Conservation (phyloP, 2,329 filamentous ascomycete species). For the Daldinia sp. region DNA sequence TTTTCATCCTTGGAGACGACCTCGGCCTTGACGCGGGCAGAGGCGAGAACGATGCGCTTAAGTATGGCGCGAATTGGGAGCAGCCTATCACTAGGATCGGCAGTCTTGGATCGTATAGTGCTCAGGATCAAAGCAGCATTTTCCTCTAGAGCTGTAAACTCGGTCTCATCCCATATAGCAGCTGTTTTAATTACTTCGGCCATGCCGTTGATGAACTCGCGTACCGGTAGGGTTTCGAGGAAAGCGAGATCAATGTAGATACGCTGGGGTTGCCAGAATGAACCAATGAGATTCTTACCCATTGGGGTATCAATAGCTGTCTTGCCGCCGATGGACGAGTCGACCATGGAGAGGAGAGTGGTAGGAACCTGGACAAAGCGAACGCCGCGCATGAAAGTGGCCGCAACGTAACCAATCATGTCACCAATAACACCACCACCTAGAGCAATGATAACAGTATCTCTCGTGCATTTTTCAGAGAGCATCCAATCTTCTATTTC, state of each 20-base stretch:
- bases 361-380: constrained; percentile 97
- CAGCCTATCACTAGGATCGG: constrained; percentile 66
- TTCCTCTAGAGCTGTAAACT: constrained; percentile 85
- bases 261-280: constrained; percentile 94
- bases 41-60: constrained; percentile 84
- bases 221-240: constrained; percentile 84
- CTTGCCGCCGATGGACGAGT: constrained; percentile 98
- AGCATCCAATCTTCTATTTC: constrained; percentile 99
- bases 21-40: constrained; percentile 90
- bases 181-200: constrained; percentile 98
- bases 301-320: constrained; percentile 96
- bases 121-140: constrained; percentile 80
- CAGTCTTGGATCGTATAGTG: constrained; percentile 70
- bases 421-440: constrained; percentile 98
- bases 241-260: constrained; percentile 96
- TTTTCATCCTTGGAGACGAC: constrained; percentile 95
- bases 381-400: constrained; percentile 98
- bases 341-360: constrained; percentile 94
- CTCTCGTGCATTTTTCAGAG: constrained; percentile 87
- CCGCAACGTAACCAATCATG: constrained; percentile 96
- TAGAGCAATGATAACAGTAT: constrained; percentile 93
- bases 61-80: constrained; percentile 74
- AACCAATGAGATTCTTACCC: constrained; percentile 94
- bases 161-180: constrained; percentile 90
- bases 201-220: constrained; percentile 99